Base-by-base conservation (phyloP, 2,329 filamentous ascomycete genomes). In the Chrysoporthe puriensis region DNA sequence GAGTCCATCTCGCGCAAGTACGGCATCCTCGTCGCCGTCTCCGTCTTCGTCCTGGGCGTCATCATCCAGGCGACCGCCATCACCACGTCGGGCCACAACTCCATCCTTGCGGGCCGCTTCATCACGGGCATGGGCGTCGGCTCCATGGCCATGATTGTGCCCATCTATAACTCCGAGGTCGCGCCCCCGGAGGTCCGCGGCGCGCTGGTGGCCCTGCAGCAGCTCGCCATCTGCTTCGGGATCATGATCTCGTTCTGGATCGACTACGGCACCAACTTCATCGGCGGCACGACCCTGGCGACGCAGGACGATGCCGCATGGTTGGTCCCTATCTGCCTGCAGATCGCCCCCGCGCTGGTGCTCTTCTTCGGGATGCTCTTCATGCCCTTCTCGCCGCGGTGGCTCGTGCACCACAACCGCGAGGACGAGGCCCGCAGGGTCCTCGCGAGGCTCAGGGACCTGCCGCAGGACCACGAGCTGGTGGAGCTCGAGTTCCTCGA, bases 401-500 rank as follows among this genome's bases (percentile, higher is more conserved):
- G 91, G 91, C 84, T 95, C 1, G 80, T 91, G 9, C 88, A 93
- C 75, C 89, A 91, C 73, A 82, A 81, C 66, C 88, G 90, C 46
- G 90, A 94, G 73, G 83, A 83, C 0, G 91, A 94, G 75, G 90
- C 90, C 0, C 85, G 86, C 18, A 75, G 76, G 11, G 87, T 89
- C 1, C 83, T 95, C 1, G 86, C 90, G 0, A 82, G 76, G 62
- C 86, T 95, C 2, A 88, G 92, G 34, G 84, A 83, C 6, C 83
- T 92, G 0, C 76, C 86, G 0, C 74, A 80, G 18, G 85, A 90
- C 70, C 85, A 93, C 73, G 88, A 92, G 66, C 83, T 92, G 0
- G 86, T 94, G 48, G 85, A 90, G 71, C 82, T 93, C 1, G 92
- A 95, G 73, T 93, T 91, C 74, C 85, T 93, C n/a, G 92, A 95